These are phyloP conservation scores for Handroanthus guayacan DNA, from an alignment of 257 asterid species.

Conservation along the genomic window DNA sequence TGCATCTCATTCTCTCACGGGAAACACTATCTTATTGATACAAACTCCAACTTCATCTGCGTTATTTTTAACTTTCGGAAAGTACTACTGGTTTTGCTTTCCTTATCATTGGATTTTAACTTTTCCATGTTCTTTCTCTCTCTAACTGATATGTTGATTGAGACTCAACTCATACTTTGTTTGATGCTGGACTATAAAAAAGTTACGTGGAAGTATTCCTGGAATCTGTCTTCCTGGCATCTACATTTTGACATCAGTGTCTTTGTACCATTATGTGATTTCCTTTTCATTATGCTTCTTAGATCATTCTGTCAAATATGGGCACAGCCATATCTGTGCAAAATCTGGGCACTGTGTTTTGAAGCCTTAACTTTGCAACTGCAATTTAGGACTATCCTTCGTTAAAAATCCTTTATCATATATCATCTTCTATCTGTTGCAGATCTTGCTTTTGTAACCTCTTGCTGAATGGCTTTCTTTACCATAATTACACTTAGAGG, in stretches of 20 bases:
- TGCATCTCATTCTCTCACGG: neutral
- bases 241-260: neutral
- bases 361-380: conserved; percentile 1
- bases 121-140: neutral
- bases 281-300: conserved; percentile 22
- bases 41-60: conserved; percentile 14
- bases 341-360: conserved; percentile 1
- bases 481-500: neutral
- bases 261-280: conserved; percentile 13
- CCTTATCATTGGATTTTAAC: conserved; percentile 14
- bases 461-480: conserved; percentile 7
- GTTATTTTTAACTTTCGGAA: neutral
- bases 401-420: neutral
- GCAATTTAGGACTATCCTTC: neutral
- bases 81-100: neutral
- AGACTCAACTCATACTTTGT: neutral
- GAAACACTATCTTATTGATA: conserved; percentile 12
- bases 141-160: neutral
- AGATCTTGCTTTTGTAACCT: conserved; percentile 25
- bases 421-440: conserved; percentile 17
- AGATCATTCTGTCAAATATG: conserved; percentile 22
- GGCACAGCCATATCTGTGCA: conserved; percentile 2
- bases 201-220: conserved; percentile 5
- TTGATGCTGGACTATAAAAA: conserved; percentile 21
- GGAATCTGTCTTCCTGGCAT: conserved; percentile 15